phyloP scores from a whole-genome alignment of 2,329 filamentous ascomycete species.

The Coniochaeta sp. region DNA sequence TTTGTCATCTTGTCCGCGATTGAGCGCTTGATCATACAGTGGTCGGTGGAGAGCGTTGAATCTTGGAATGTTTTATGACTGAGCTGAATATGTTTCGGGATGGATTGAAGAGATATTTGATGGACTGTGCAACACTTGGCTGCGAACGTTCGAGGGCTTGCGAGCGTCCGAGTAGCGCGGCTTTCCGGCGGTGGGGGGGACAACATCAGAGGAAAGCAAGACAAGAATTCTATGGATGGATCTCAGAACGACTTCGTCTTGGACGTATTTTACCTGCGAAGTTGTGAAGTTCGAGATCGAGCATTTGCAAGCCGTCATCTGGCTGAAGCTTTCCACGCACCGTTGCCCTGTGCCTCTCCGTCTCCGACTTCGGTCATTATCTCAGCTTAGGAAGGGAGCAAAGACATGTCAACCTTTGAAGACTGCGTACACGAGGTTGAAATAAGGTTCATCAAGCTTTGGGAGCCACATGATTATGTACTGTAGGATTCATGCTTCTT shows the following conservation, averaged over 20 bases:
- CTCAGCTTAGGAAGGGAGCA: background rate
- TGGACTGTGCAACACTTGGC: background rate
- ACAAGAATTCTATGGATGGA: background rate
- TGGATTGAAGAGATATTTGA: background rate
- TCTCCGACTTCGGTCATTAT: background rate
- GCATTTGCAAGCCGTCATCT: background rate
- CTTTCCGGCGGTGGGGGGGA: background rate
- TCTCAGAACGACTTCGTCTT: background rate
- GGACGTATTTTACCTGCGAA: background rate
- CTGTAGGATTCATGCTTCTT: background rate
- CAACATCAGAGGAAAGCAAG: background rate
- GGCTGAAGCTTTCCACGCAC: background rate
- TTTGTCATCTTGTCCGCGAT: background rate
- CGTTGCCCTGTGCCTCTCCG: background rate
- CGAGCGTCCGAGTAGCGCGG: background rate
- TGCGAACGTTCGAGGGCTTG: background rate
- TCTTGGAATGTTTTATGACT: background rate
- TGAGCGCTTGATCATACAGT: background rate
- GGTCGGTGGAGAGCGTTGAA: background rate
- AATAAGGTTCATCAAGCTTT: background rate
- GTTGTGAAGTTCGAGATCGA: background rate
- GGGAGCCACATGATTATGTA: background rate
- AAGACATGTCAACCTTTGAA: background rate
- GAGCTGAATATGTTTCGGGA: background rate
- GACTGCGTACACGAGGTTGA: background rate